Evolutionary conservation across 495 filamentous ascomycete species (phyloP), one percentile per base, ranked within the genome.

Genomic region (Podospora fimiseda): DNA sequence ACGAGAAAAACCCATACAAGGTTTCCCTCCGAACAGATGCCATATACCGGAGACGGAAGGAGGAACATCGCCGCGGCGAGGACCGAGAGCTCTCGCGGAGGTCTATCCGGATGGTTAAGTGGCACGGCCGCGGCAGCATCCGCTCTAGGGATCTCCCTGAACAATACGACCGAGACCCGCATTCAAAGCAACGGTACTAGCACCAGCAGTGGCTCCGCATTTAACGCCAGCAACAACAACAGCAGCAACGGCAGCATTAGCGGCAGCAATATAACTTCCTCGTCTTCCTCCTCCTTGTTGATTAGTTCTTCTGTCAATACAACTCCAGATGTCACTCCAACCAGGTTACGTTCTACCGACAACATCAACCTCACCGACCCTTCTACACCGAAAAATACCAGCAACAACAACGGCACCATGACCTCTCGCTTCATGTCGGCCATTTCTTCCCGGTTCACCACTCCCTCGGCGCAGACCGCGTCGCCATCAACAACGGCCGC

Each of bases 361-460:
- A 42, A 30, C 42, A 22, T 22, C 30, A 20, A 22, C 43, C 3
- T 57, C 27, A 15, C 36, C 4, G 56, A 62, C 13, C 45, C 56
- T 6, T 53, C 60, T 0, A 73, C 69, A 0, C 67, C 70, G 2
- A 74, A 70, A 51, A 71, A 50, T 55, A 55, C 62, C 40, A 60
- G 47, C n/a, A n/a, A n/a, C 48, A 56, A 51, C 4, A 38, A 20
- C 13, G 18, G 42, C 5, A 47, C 44, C 15, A 33, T 33, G 22
- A 47, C 67, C n/a, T 71, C 73, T 36, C 68, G 73, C 20, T 67
- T 76, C 48, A 69, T 75, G 61, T 72, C 71, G 14, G 71, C 68
- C 23, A 58, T 75, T 22, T 69, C 72, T 14, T 69, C 68, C 2
- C 64, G 70, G 8, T 67, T 75, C 38, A 68, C 66, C n/a, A 59